Base-by-base conservation (phyloP, 208 protist species). In the Acanthamoeba triangularis region DNA sequence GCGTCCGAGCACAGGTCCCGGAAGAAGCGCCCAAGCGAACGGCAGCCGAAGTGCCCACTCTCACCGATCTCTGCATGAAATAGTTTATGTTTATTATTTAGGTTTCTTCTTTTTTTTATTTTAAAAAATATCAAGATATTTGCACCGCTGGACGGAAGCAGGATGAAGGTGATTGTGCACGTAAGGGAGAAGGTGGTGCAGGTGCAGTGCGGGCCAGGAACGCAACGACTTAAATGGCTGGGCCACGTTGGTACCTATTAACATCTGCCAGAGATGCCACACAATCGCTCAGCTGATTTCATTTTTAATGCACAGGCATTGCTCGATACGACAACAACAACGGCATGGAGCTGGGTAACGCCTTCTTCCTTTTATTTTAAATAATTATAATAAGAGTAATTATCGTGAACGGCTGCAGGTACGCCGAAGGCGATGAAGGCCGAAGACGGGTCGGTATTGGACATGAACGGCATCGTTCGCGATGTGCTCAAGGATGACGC, bases 241-340 rank as follows among this genome's bases (percentile, higher is more conserved):
- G 82, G 82, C n/a, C 82, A 90, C 30, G 82, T 90, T n/a, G 65
- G 65, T 72, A 72, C 4, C 28, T n/a, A n/a, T n/a, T n/a, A n/a
- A n/a, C 41, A 47, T 3, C 5, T 47, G 41, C 2, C 3, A 47
- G 5, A 7, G 1, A 41, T 10, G 5, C 11, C 41, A 47, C 5
- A 56, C 49, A 56, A 56, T 37, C 13, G 20, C 63, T 59, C 65
- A 16, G 14, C 8, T 72, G 25, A 33, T 72, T 72, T 37, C 16
- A 28, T 72, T 72, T 35, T 8, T 13, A 37, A 14, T 33, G 30
- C 18, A n/a, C 65, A 82, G 82, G 82, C 82, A 90, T 90, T 20
- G 82, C 82, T 8, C 82, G 82, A 59, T 90, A 90, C 52, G 82
- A 90, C 82, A 69, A 59, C 82, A 90, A 90, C 54, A 90, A 90